phyloP scores from a whole-genome alignment of 2,329 filamentous ascomycete species.

The Diaporthe sp. region DNA sequence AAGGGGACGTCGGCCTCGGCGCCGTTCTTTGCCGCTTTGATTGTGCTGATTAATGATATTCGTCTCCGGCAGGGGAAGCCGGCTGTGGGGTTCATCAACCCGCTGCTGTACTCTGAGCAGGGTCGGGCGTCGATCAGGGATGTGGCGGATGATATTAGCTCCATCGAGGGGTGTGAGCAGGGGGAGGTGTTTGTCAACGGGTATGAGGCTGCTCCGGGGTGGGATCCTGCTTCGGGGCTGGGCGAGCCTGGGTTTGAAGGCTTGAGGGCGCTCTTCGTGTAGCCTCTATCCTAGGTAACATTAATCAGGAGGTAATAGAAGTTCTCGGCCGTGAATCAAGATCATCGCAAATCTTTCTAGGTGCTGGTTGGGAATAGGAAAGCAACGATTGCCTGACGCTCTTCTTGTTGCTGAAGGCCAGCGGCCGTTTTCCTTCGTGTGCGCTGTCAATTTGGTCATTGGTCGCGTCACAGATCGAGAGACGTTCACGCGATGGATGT shows the following conservation, averaged over 20 bases:
- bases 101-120: slow-evolving; percentile 66
- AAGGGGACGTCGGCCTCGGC: slow-evolving; percentile 66
- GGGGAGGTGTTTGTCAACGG: not conserved
- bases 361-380: not conserved
- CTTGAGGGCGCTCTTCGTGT: not conserved
- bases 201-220: slow-evolving; percentile 57
- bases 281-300: not conserved
- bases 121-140: slow-evolving; percentile 47
- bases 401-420: too few species aligned
- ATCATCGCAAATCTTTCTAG: not conserved
- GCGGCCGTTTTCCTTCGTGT: too few species aligned
- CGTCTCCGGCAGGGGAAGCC: slow-evolving; percentile 67
- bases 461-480: too few species aligned
- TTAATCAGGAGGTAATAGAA: not conserved
- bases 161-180: not conserved
- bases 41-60: slow-evolving; percentile 76
- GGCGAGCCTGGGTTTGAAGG: not conserved
- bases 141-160: slow-evolving; percentile 44
- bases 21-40: slow-evolving; percentile 73
- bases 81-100: slow-evolving; percentile 72
- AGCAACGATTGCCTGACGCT: too few species aligned
- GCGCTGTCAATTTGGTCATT: too few species aligned
- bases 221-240: slow-evolving; percentile 42
- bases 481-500: too few species aligned
- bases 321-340: too few species aligned